Base-by-base conservation (phyloP, 1,139 yeast species). In the Debaryomyces singareniensis region DNA sequence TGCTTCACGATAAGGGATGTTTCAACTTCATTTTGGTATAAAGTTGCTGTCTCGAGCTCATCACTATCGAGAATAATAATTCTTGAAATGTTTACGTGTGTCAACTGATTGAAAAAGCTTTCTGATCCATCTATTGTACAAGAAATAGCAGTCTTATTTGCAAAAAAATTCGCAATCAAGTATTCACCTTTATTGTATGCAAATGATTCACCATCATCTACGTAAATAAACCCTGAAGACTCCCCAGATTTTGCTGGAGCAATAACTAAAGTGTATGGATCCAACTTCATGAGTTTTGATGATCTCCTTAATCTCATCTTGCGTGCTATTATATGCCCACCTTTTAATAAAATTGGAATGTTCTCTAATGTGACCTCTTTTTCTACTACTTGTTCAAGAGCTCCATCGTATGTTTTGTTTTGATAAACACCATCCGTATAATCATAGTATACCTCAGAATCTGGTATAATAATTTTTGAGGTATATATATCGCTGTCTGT, bases 171-270 rank as follows among this genome's bases (percentile, higher is more conserved):
- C 2, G 73, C 47, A 23, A 59, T 46, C 4, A 75, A 31, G 42
- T 41, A 80, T 11, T 69, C 70, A 3, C 78, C 81, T 1, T 57
- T 36, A 34, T 57, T 45, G 50, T 81, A 78, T 15, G 61, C 69
- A 45, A 71, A 85, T 0, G 91, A 68, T 45, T 78, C 83, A 10
- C 95, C 94, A 53, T 85, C 95, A 53, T 89, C 98, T 28, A 81
- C 57, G 49, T 89, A 91, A 20, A 91, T 51, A 6, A 50, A 45
- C 11, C 73, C 75, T 0, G 51, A 46, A 1, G 93, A 89, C 2
- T 49, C 38, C 1, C 76, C 76, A 1, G 58, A 45, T 3, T 51
- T 43, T 41, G 68, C 68, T 13, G 81, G 63, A 0, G 85, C 86
- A 26, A 91, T 59, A 2, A 80, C 66, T 29, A 91, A 45, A 0